Base-by-base conservation (phyloP, 345 rosid genomes). In the Trapa incisa region DNA sequence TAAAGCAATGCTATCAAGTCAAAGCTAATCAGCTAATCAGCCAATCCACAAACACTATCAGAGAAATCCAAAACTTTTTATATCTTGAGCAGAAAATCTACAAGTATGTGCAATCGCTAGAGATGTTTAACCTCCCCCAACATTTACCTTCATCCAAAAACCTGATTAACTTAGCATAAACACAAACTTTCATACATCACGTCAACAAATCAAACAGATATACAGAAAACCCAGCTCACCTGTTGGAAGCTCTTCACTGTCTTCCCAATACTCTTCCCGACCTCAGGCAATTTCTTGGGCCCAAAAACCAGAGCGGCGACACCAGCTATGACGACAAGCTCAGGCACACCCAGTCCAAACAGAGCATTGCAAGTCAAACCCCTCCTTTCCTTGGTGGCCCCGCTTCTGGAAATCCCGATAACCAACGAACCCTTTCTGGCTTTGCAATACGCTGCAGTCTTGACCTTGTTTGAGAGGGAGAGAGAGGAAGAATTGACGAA, bases 291-390 rank as follows among this genome's bases (percentile, higher is more conserved):
- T 65, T 93, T 81, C 80, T 90, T 93, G 70, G 98, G 98, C 64
- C 98, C 98, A 72, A 93, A 93, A 68, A 93, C 84, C 67, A 93
- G 71, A 52, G 97, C 92, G 76, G 88, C 88, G 60, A 93, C 96
- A 16, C 97, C 98, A 68, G 89, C 98, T 76, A 93, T 93, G 67
- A 93, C 98, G 60, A 84, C 97, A 33, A 93, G 86, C 77, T 93
- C 98, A 39, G 97, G 97, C 33, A 93, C 97, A 53, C 97, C 97
- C 11, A 93, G 84, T 61, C 98, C 98, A 64, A 93, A 93, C 86
- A 90, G 71, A 57, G 94, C 88, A 76, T 88, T 82, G 80, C 92
- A 88, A 69, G 84, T 65, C 4, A 88, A 69, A 71, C 81, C 73
- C 86, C 74, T 87, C 80, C 73, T 76, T 60, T 61, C 69, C 65